Evolutionary conservation across 2,329 filamentous ascomycete species (phyloP).

Genomic region (Basipetospora chlamydospora): DNA sequence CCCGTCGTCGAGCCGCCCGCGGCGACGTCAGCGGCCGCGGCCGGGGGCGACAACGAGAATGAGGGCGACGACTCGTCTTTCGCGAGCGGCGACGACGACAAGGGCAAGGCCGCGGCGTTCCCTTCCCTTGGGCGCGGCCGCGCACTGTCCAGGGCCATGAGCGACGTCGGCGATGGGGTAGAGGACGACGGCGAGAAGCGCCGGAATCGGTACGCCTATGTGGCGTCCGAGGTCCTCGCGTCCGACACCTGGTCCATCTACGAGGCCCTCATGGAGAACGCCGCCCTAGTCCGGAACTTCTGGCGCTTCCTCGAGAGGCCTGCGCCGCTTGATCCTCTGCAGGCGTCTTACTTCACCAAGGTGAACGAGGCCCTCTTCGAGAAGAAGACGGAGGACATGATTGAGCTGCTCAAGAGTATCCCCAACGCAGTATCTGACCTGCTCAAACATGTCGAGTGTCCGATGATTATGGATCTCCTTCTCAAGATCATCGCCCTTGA

Average conservation of each 20-base stretch:
- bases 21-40: too few species aligned
- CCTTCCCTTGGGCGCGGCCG: conserved; percentile 38
- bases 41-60: conserved; percentile 29
- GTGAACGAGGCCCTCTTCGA: conserved; percentile 96
- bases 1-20: too few species aligned
- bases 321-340: conserved; percentile 78
- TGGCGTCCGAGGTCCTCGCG: conserved; percentile 83
- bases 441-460: conserved; percentile 87
- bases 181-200: conserved; percentile 77
- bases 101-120: conserved; percentile 23
- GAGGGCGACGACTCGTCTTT: too few species aligned
- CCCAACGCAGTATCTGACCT: conserved; percentile 72
- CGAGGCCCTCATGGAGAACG: conserved; percentile 80
- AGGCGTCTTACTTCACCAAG: conserved; percentile 97
- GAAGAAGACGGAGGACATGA: conserved; percentile 96
- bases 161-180: conserved; percentile 33
- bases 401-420: conserved; percentile 72
- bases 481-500: conserved; percentile 96
- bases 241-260: conserved; percentile 96
- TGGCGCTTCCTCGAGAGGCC: conserved; percentile 79
- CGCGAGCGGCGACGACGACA: conserved; percentile 31
- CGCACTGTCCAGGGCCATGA: conserved; percentile 35
- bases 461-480: conserved; percentile 95
- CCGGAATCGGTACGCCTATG: conserved; percentile 84
- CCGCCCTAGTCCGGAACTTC: conserved; percentile 63